A percentile compares a stretch with the other conserved stretches of the same genome.
Conservation (phyloP, 257 asterid genomes). For the Nicotiana obtusifolia region DNA sequence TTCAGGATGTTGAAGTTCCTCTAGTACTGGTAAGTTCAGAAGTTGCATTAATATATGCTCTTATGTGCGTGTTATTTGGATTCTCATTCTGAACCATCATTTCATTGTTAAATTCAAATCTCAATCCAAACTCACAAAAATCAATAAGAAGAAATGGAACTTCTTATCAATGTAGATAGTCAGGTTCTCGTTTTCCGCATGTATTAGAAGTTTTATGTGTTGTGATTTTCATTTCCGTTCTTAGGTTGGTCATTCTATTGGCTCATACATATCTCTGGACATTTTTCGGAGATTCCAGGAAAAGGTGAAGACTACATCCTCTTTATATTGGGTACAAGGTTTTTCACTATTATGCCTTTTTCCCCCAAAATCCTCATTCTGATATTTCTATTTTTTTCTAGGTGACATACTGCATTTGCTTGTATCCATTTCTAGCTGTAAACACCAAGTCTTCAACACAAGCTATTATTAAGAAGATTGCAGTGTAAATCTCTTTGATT, state of each 20-base stretch:
- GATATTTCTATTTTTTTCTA: constrained; percentile 24
- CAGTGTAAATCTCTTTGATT: constrained; percentile 32
- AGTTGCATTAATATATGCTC: background rate
- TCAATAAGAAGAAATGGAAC: background rate
- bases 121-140: background rate
- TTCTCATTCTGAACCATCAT: background rate
- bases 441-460: constrained; percentile 55
- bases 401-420: constrained; percentile 55
- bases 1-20: constrained; percentile 50
- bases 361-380: constrained; percentile 5
- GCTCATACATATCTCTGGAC: constrained; percentile 72
- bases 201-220: background rate
- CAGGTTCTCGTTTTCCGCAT: background rate
- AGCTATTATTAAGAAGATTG: constrained; percentile 52
- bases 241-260: constrained; percentile 95
- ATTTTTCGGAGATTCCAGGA: constrained; percentile 47
- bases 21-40: constrained; percentile 55
- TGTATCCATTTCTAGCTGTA: constrained; percentile 83
- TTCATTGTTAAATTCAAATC: background rate
- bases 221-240: constrained; percentile 19
- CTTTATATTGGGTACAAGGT: background rate
- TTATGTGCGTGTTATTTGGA: background rate
- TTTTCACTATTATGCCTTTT: background rate
- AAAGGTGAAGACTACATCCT: constrained; percentile 46
- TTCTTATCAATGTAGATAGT: background rate